Evolutionary conservation across 2,329 filamentous ascomycete genomes (phyloP), one percentile per base, ranked within the genome.

Genomic region (Aureobasidium sp.): DNA sequence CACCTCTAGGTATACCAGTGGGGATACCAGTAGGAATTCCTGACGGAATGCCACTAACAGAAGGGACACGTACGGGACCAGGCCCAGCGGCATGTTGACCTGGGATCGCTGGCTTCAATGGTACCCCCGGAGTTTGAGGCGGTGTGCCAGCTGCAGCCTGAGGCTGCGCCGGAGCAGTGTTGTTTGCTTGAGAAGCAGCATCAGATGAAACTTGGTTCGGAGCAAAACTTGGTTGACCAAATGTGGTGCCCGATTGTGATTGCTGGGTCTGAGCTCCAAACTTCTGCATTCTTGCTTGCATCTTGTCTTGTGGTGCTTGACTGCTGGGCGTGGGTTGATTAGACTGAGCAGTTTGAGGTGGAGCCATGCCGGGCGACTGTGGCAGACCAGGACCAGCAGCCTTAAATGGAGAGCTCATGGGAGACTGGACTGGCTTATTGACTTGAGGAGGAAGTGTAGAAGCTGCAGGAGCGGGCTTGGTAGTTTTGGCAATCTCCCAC

Each of bases 401-500:
- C 62, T 59, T 69, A 64, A 68, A 32, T 66, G 70, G 63, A 27
- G 48, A 62, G 34, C 60, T 62, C 50, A 53, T 53, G 26, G 59
- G 60, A 39, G 60, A 48, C 20, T 62, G 60, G 10, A 67, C 63
- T 44, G 71, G 65, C 24, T 65, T 67, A 41, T 65, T 65, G 39
- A 50, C 50, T 26, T 43, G 29, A 10, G 63, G 51, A 10, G 66
- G 34, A 47, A 59, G 39, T 12, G 68, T 61, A 7, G 66, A 68
- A 47, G 71, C 62, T 44, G 67, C 62, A 15, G 66, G 69, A 44
- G 71, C 62, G 47, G 71, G 67, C 57, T 72, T 69, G 24, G 85
- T 82, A 59, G 76, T 79, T 75, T 93, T 92, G 0, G 88, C 92
- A 60, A 89, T 78, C 66, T 88, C 86, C 89, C 90, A 97, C 0